Conservation (phyloP, 805 yeast genomes). For the Metschnikowia cerradonensis region DNA sequence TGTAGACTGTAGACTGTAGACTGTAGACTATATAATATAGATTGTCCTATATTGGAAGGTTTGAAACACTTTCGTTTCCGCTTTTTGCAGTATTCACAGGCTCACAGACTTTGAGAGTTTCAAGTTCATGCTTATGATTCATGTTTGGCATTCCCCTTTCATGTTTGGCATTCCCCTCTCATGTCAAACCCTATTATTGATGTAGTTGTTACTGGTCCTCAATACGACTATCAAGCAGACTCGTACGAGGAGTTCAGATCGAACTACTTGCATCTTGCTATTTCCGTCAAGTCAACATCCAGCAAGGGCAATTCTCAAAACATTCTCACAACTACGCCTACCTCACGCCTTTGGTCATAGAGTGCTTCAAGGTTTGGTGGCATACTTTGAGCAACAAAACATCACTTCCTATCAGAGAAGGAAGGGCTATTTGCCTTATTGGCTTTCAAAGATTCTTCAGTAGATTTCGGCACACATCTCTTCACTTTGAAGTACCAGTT, state of each 20-base stretch:
- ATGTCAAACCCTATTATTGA: conserved; percentile 60
- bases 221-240: conserved; percentile 58
- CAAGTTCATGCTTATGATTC: no score
- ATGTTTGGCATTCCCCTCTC: neutral
- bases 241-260: conserved; percentile 79
- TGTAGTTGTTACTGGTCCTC: conserved; percentile 57
- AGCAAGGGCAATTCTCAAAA: conserved; percentile 21
- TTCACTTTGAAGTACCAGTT: conserved; percentile 40
- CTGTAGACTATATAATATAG: no score
- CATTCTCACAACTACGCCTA: conserved; percentile 29
- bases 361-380: conserved; percentile 44
- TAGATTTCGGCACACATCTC: conserved; percentile 37
- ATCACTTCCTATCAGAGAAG: conserved; percentile 35
- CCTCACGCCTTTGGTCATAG: conserved; percentile 36
- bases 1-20: no score
- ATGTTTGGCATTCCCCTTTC: no score
- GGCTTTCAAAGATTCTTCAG: conserved; percentile 14
- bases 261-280: conserved; percentile 62
- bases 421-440: conserved; percentile 25
- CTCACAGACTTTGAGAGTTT: no score
- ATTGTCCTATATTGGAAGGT: no score
- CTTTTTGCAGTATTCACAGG: no score
- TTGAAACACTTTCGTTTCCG: no score
- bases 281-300: conserved; percentile 36
- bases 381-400: conserved; percentile 27